Evolutionary conservation across 768 basidiomycete genomes (phyloP), one percentile per base, ranked within the genome.

Genomic region (Suillus sp.): DNA sequence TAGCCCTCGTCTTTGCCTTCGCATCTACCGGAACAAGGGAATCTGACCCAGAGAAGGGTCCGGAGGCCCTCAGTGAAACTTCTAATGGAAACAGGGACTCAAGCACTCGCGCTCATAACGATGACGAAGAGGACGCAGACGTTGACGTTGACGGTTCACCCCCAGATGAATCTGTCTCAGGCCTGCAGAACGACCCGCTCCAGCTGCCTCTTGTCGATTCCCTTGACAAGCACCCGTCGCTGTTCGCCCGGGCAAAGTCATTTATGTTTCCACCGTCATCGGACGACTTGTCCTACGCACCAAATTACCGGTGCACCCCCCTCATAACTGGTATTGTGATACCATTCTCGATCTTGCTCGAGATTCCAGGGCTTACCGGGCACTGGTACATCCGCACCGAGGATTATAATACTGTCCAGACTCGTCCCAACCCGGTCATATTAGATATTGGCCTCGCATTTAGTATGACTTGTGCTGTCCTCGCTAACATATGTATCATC

Each of bases 341-440:
- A 42, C 89, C 91, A 0, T 92, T 95, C 68, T 84, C 88, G 20
- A 90, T 93, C 56, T 80, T 95, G n/a, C 79, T 94, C 35, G 89
- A 90, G 68, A 91, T 95, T 34, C 93, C 93, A 1, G 89, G 89
- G 18, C 75, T 93, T 13, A 93, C 91, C 1, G 87, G 86, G 63
- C 81, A 83, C 59, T 91, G 90, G 91, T 91, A 87, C 65, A 82
- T 89, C 62, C 81, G 81, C 7, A 91, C 85, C 0, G 75, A 79
- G 35, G 64, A 62, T 16, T 25, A 48, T 34, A 71, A 77, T 22
- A 73, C 77, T 4, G 75, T 88, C 1, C 82, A 89, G 40, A 78
- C 72, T 6, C 79, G 75, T 56, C 71, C 72, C 14, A 93, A 93
- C 61, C 79, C 91, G 0, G 59, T 73, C 1, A 75, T 91, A 3